Percentiles rank a stretch among this genome's conserved stretches.
These are phyloP conservation scores for Hyphopichia khmerensis DNA, from an alignment of 1,139 yeast genomes.

Conservation along the genomic window DNA sequence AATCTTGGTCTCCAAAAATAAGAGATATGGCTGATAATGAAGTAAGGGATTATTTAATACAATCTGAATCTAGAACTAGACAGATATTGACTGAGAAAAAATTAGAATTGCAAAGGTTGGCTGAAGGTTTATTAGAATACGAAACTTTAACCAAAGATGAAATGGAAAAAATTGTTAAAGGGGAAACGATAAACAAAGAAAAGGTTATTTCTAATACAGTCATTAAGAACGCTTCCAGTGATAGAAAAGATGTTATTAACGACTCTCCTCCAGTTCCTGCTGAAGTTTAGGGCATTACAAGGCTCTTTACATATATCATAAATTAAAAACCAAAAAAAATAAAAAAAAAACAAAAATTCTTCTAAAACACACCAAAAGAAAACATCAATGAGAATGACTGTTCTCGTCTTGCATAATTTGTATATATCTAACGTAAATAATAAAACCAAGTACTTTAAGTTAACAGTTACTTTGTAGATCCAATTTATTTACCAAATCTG, in stretches of 20 bases:
- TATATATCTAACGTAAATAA: neutral
- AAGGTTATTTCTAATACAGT: constrained; percentile 75
- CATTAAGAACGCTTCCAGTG: constrained; percentile 44
- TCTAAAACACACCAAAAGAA: neutral
- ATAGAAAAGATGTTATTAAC: constrained; percentile 17
- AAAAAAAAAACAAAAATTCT: neutral
- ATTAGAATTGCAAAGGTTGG: constrained; percentile 80
- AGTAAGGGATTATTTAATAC: constrained; percentile 70
- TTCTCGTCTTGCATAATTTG: neutral
- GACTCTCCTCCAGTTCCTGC: constrained; percentile 20
- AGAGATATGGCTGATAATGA: constrained; percentile 92
- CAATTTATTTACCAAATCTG: neutral
- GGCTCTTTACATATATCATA: neutral
- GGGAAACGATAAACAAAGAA: constrained; percentile 67
- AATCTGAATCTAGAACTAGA: constrained; percentile 80
- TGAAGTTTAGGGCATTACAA: constrained; percentile 9
- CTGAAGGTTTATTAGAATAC: constrained; percentile 90
- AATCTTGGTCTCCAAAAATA: constrained; percentile 86
- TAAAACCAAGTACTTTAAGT: neutral
- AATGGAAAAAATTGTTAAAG: constrained; percentile 80
- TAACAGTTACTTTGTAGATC: neutral
- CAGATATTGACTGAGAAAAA: constrained; percentile 57
- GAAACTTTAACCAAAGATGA: constrained; percentile 93
- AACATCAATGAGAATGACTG: neutral
- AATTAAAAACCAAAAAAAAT: neutral